Evolutionary conservation across 2,329 filamentous ascomycete genomes (phyloP).

Genomic region (Phoma herbarum): DNA sequence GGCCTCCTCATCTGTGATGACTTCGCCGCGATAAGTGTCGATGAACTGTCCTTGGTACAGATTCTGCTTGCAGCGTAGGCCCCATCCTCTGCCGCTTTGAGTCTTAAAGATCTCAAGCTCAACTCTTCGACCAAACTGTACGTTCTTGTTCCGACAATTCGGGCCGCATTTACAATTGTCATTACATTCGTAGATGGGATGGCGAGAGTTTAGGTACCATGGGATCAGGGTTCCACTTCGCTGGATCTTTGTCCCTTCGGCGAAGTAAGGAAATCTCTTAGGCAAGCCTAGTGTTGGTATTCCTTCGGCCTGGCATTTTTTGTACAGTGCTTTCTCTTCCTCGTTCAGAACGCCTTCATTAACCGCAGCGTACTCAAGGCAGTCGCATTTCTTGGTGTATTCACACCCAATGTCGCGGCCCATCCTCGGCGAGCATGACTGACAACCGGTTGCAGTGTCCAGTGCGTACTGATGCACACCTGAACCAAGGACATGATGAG

Average conservation of each 20-base stretch:
- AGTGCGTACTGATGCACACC: conserved; percentile 68
- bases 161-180: conserved; percentile 70
- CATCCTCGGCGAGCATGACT: conserved; percentile 65
- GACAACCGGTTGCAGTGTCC: conserved; percentile 74
- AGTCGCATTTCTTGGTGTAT: conserved; percentile 69
- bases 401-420: conserved; percentile 67
- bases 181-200: conserved; percentile 82
- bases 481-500: conserved; percentile 63
- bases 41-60: conserved; percentile 79
- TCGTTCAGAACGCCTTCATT: conserved; percentile 50
- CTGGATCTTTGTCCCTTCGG: conserved; percentile 40
- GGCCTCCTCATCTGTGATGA: conserved; percentile 65
- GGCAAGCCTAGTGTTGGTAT: conserved; percentile 51
- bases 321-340: conserved; percentile 35
- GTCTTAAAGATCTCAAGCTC: conserved; percentile 82
- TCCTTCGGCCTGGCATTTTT: conserved; percentile 26
- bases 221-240: conserved; percentile 45
- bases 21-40: conserved; percentile 76
- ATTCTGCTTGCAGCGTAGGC: conserved; percentile 70
- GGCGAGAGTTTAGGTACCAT: conserved; percentile 55
- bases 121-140: conserved; percentile 75
- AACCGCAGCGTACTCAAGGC: conserved; percentile 69
- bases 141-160: conserved; percentile 76
- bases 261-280: conserved; percentile 70
- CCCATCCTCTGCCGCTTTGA: conserved; percentile 74